A percentile compares a stretch with the other conserved stretches of the same genome.
These are phyloP conservation scores for Pontederia paniculata DNA, from an alignment of 176 grass and related monocot genomes.

Conservation along the genomic window DNA sequence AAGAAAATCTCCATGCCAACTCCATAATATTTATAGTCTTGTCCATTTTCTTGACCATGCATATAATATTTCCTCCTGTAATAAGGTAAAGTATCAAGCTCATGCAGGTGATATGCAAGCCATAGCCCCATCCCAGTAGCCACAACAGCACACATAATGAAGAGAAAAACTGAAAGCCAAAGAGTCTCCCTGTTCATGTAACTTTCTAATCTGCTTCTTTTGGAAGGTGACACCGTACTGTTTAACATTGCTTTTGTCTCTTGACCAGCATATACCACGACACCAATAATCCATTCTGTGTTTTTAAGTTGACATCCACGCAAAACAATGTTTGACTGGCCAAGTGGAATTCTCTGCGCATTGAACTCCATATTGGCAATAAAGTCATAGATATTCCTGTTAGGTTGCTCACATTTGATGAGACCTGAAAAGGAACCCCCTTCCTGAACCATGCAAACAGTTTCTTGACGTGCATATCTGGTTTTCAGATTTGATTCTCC, in stretches of 20 bases:
- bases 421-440: slow-evolving; percentile 42
- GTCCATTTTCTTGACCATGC: slow-evolving; percentile 58
- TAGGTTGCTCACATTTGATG: slow-evolving; percentile 92
- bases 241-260: slow-evolving; percentile 99
- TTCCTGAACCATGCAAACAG: slow-evolving; percentile 46
- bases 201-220: slow-evolving; percentile 91
- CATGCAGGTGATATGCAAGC: slow-evolving; percentile 63
- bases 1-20: slow-evolving; percentile 93
- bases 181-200: slow-evolving; percentile 99
- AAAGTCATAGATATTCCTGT: slow-evolving; percentile 98
- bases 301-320: slow-evolving; percentile 98
- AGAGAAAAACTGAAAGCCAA: slow-evolving; percentile 96
- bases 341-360: slow-evolving; percentile 68
- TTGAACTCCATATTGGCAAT: slow-evolving; percentile 92
- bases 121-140: slow-evolving; percentile 96
- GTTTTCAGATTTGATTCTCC: slow-evolving; percentile 99
- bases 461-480: slow-evolving; percentile 97
- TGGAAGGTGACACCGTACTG: slow-evolving; percentile 93
- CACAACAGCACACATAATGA: slow-evolving; percentile 88
- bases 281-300: slow-evolving; percentile 85
- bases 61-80: slow-evolving; percentile 91
- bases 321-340: slow-evolving; percentile 92
- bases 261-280: slow-evolving; percentile 96
- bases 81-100: slow-evolving; percentile 78
- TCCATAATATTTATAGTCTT: slow-evolving; percentile 90